These are phyloP conservation scores for Diaporthe sp. DNA, from an alignment of 2,329 filamentous ascomycete species.

Conservation along the genomic window DNA sequence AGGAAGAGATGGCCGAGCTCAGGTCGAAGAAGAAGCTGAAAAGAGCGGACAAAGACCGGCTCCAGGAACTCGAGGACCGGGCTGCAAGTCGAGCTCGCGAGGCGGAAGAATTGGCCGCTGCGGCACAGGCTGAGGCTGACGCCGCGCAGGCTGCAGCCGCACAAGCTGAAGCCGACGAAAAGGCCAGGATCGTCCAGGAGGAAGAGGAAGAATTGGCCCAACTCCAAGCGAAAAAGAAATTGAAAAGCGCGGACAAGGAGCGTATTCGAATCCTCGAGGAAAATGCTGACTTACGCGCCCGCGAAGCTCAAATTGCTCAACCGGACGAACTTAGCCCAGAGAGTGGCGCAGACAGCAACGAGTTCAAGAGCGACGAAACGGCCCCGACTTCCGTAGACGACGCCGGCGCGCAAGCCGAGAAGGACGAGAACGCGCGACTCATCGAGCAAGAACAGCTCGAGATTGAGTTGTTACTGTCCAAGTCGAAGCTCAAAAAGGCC, in stretches of 20 bases:
- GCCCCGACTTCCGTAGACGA: slow-evolving; percentile 25
- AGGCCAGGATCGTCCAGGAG: slow-evolving; percentile 26
- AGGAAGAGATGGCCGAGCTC: slow-evolving; percentile 22
- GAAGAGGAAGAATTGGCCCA: slow-evolving; percentile 29
- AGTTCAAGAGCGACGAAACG: slow-evolving; percentile 27
- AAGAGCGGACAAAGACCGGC: slow-evolving; percentile 10
- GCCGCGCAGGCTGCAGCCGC: slow-evolving; percentile 37
- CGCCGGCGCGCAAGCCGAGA: slow-evolving; percentile 16
- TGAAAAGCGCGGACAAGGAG: slow-evolving; percentile 27
- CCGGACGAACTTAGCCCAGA: slow-evolving; percentile 4
- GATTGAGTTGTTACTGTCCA: slow-evolving; percentile 28
- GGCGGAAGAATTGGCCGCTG: slow-evolving; percentile 11
- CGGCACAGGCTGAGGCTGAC: not conserved
- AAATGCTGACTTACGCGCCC: slow-evolving; percentile 24
- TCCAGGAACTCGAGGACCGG: slow-evolving; percentile 23
- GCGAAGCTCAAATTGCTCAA: slow-evolving; percentile 21
- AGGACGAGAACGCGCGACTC: slow-evolving; percentile 22
- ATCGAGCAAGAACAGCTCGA: slow-evolving; percentile 32
- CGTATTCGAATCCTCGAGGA: slow-evolving; percentile 29
- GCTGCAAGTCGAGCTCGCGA: slow-evolving; percentile 9
- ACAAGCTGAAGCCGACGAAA: slow-evolving; percentile 39
- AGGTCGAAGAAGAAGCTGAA: slow-evolving; percentile 14
- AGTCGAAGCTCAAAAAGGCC: slow-evolving; percentile 24
- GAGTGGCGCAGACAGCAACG: slow-evolving; percentile 32
- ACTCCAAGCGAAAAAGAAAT: slow-evolving; percentile 24